phyloP scores from a whole-genome alignment of 192 early-diverging fungal genomes.

The Coemansia sp. region DNA sequence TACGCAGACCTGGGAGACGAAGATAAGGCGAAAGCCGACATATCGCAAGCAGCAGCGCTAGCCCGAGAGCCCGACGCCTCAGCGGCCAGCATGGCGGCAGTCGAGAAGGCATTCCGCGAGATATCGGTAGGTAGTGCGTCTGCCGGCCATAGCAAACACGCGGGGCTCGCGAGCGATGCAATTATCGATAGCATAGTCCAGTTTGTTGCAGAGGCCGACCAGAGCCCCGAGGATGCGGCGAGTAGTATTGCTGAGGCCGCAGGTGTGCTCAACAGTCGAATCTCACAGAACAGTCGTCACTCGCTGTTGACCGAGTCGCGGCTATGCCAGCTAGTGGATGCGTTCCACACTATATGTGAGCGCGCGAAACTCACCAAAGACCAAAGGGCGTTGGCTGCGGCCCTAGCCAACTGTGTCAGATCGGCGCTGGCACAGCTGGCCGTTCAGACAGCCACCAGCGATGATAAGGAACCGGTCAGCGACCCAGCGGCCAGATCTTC shows the following conservation, averaged over 20 bases:
- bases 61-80: slow-evolving; percentile 20
- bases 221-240: not conserved
- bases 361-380: not conserved
- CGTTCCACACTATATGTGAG: slow-evolving; percentile 19
- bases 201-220: not conserved
- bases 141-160: not conserved
- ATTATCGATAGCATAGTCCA: not conserved
- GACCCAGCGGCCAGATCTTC: not conserved
- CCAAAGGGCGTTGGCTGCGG: not conserved
- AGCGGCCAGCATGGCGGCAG: slow-evolving; percentile 19
- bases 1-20: slow-evolving; percentile 33
- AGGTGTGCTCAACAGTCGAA: not conserved
- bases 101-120: slow-evolving; percentile 34
- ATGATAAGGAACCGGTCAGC: not conserved
- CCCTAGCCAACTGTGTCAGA: slow-evolving; percentile 7
- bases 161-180: not conserved
- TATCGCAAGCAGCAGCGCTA: slow-evolving; percentile 33
- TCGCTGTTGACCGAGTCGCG: not conserved
- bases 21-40: slow-evolving; percentile 22
- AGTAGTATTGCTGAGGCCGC: not conserved
- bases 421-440: not conserved
- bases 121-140: slow-evolving; percentile 2
- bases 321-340: slow-evolving; percentile 9
- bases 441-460: not conserved
- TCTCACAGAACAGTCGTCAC: not conserved